Base-by-base conservation (phyloP, 257 asterid species). In the Thymus mandschuricus region DNA sequence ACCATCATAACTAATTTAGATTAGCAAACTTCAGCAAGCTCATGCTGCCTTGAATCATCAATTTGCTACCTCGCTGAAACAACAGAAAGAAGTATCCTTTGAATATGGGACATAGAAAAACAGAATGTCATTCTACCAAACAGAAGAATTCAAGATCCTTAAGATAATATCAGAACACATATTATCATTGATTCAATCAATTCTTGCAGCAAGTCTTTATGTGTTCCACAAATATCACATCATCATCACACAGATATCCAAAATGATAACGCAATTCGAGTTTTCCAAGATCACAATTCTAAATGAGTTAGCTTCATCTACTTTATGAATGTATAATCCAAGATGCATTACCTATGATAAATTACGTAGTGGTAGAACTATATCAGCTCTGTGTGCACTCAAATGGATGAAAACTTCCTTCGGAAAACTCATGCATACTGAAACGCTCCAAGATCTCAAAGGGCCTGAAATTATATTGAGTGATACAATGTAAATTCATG, bases 341-440 rank as follows among this genome's bases (percentile, higher is more conserved):
- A 35, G 40, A 72, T 27, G 60, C 6, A 10, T 52, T 73, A 81
- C 83, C 86, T 31, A 31, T 55, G 60, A 0, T 1, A 71, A 43
- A 46, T 49, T 64, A 44, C 40, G 54, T 60, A 60, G 68, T 40
- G 60, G 40, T 15, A 57, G 52, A 67, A 34, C 48, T 15, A 34
- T 30, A 70, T 84, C 78, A 94, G 87, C 92, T 92, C 77, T 95
- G 99, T 6, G 96, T 85, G 86, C 99, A 95, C 86, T 95, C 99
- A 60, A 95, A 88, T 60, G 97, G 98, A 81, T 92, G 98, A 67
- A 89, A 75, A 65, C 88, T 84, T 35, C 98, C 98, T 77, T 95
- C 98, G 31, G 96, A 85, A 75, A 88, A 87, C 81, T 90, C 98
- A 12, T 88, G 96, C 96, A 88, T 83, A 80, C 86, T 84, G 77